Base-by-base conservation (phyloP, 2,329 filamentous ascomycete species). In the Intubia oerlemansii region DNA sequence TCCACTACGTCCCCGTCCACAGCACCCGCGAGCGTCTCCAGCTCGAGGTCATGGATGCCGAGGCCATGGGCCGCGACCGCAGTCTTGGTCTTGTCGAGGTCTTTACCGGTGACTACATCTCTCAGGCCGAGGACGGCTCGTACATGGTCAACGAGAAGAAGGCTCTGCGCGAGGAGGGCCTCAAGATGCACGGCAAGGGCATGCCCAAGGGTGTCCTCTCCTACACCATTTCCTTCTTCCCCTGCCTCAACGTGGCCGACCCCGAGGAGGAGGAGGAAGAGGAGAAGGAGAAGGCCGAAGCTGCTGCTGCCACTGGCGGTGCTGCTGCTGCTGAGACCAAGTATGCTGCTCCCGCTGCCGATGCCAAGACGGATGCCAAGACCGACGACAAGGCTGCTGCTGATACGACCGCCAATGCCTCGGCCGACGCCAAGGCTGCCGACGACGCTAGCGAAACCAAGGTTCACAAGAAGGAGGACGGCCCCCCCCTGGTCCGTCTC, bases 31-130 rank as follows among this genome's bases (percentile, higher is more conserved):
- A 98, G 47, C 81, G 77, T 43, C 57, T 98, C 17, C 70, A 72
- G 1, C 54, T 98, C 12, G 88, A 98, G 49, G 82, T 95, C 38
- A 92, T 98, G 85, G 88, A 98, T 42, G 71, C 88, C 35, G 88
- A 98, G 51, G 84, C 72, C 40, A 62, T 95, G 44, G 80, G 80
- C 42, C 88, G 82, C 46, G 88, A 98, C 48, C 75, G 88, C 32
- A 77, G 77, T 24, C 62, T 98, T 19, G 88, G 88, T 29, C 61
- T 76, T 31, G 54, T 88, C 12, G 84, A 95, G 39, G 51, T 93
- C 16, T 59, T 66, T 29, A 72, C 76, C 7, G 59, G 71, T 12
- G 80, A 95, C 36, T 95, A 79, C 46, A 65, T 95, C 36, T 53
- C 55, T 5, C 71, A 92, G 46, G 71, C 67, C 27, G 76, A 84